These are phyloP conservation scores for Sphaerulina populicola DNA, from an alignment of 2,329 filamentous ascomycete genomes.

Conservation along the genomic window DNA sequence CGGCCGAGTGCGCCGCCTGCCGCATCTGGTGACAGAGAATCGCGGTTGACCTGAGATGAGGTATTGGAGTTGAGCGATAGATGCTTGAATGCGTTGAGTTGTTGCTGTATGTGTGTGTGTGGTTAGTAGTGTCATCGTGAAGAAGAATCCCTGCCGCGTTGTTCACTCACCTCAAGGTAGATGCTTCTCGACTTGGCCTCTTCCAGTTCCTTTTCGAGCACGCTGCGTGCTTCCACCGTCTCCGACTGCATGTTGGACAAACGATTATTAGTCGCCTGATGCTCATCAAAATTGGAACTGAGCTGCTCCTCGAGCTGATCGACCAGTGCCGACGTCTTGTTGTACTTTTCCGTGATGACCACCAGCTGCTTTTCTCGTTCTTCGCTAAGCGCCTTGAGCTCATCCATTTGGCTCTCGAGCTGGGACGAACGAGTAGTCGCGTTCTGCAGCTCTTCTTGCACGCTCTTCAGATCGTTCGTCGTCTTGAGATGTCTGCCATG, in stretches of 20 bases:
- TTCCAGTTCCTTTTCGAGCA: conserved; percentile 57
- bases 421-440: conserved; percentile 34
- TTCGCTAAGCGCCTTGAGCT: conserved; percentile 44
- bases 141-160: background rate
- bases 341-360: conserved; percentile 57
- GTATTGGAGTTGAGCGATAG: conserved; percentile 29
- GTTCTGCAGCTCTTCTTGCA: conserved; percentile 38
- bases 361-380: conserved; percentile 51
- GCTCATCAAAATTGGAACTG: conserved; percentile 88
- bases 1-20: conserved; percentile 41
- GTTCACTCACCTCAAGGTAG: conserved; percentile 60
- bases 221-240: conserved; percentile 38
- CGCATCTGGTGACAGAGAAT: conserved; percentile 40
- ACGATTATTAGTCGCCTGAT: conserved; percentile 74
- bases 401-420: conserved; percentile 39
- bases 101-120: conserved; percentile 51
- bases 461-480: conserved; percentile 36
- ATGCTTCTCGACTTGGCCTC: conserved; percentile 69
- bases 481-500: conserved; percentile 37
- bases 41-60: conserved; percentile 34
- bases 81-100: conserved; percentile 37
- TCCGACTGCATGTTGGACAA: conserved; percentile 58
- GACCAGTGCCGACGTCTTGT: conserved; percentile 84
- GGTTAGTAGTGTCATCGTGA: conserved; percentile 1
- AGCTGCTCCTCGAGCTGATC: conserved; percentile 96